Base-by-base conservation (phyloP, 2,329 filamentous ascomycete species). In the Plenodomus tracheiphilus region DNA sequence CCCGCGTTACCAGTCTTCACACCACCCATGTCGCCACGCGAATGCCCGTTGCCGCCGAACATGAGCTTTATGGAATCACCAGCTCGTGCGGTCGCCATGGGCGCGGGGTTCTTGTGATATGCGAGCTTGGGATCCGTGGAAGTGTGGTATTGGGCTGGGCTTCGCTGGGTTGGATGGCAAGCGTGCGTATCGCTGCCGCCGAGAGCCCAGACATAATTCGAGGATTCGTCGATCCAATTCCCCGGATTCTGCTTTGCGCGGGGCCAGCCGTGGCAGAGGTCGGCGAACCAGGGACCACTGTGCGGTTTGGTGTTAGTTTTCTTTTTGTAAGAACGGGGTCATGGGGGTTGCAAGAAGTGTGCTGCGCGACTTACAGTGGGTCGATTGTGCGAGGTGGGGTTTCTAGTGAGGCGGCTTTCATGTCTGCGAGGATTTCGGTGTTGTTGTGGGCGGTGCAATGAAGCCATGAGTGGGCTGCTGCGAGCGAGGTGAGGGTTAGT, bases 41-140 rank as follows among this genome's bases (percentile, higher is more conserved):
- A 48, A 38, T 66, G 62, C 3, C 63, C 63, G 15, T 66, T 66
- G 16, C 63, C 63, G 10, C 63, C 63, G 16, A 60, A 65, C 58
- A 63, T 58, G 18, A 65, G 53, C 18, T 54, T 59, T 22, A 66
- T 58, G 1, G 25, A 44, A 1, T 44, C 41, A 3, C 62, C 62
- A 1, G 62, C 49, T 5, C 19, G 41, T 1, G 59, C 47, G 1
- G 48, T 58, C 1, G 56, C 56, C 59, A 64, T 65, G 1, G 50
- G 55, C 2, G 61, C 62, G 2, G 58, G 57, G 13, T 46, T 47
- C 2, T 43, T 13, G 4, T 53, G 37, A 35, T 43, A 19, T 28
- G 49, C 18, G 3, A 47, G 28, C 15, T 32, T 30, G 1, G 49
- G 34, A 3, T 40, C 41, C 2, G 28, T 18, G 2, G 34, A 4